Percentiles rank a stretch among this genome's conserved stretches.
phyloP scores from a whole-genome alignment of 306 rosid genomes.

The Delonix regia region DNA sequence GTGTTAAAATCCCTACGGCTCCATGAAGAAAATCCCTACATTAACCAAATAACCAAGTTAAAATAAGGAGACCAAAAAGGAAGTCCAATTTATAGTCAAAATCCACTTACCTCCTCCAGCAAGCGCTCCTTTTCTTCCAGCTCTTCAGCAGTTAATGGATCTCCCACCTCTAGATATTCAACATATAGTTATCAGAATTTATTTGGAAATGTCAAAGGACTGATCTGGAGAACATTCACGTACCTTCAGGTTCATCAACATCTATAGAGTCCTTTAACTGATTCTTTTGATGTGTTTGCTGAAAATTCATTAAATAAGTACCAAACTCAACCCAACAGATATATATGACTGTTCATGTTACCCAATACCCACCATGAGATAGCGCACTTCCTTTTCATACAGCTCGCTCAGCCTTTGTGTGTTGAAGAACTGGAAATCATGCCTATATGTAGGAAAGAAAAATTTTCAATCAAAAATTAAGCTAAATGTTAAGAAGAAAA shows the following conservation, averaged over 20 bases:
- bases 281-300: slow-evolving; percentile 99
- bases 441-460: slow-evolving; percentile 55
- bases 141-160: slow-evolving; percentile 95
- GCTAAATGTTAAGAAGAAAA: neutral
- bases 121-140: slow-evolving; percentile 92
- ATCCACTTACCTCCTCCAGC: slow-evolving; percentile 66
- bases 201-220: neutral
- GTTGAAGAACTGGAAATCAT: slow-evolving; percentile 96
- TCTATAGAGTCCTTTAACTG: slow-evolving; percentile 93
- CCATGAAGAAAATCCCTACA: slow-evolving; percentile 97
- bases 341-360: slow-evolving; percentile 11
- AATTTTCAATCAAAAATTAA: slow-evolving; percentile 11
- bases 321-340: slow-evolving; percentile 20
- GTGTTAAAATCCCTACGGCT: slow-evolving; percentile 95
- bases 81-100: slow-evolving; percentile 24
- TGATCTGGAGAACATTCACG: slow-evolving; percentile 10
- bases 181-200: slow-evolving; percentile 8
- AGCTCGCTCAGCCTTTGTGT: slow-evolving; percentile 92
- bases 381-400: slow-evolving; percentile 97
- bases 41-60: slow-evolving; percentile 38
- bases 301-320: slow-evolving; percentile 33
- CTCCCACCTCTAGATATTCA: slow-evolving; percentile 72
- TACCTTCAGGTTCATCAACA: slow-evolving; percentile 97
- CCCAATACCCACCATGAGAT: slow-evolving; percentile 75
- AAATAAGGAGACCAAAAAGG: slow-evolving; percentile 14